Evolutionary conservation across 164 flowering plant genomes (phyloP).

Genomic region (Piper betle): DNA sequence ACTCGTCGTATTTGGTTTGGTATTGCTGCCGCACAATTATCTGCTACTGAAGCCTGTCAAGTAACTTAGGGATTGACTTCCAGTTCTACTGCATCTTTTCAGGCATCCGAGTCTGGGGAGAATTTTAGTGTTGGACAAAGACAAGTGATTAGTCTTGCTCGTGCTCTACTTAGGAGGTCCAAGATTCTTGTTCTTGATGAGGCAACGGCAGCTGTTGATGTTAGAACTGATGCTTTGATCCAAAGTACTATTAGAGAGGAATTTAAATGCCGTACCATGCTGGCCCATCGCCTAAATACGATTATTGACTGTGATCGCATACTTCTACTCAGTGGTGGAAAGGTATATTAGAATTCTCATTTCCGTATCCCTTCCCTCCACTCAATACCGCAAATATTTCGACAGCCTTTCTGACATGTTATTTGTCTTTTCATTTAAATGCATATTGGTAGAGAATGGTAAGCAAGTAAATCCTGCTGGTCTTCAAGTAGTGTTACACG

Average conservation of each 20-base stretch:
- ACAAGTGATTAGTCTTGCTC: conserved; percentile 89
- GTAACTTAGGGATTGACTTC: too few species aligned
- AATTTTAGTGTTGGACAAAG: conserved; percentile 99
- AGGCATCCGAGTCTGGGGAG: too few species aligned
- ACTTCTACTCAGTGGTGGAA: conserved; percentile 83
- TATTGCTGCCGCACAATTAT: too few species aligned
- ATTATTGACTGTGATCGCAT: conserved; percentile 88
- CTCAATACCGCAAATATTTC: background rate
- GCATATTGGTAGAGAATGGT: too few species aligned
- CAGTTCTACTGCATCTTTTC: too few species aligned
- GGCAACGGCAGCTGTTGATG: conserved; percentile 99
- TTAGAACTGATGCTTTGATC: conserved; percentile 95
- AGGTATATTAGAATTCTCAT: conserved; percentile 50
- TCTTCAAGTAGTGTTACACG: too few species aligned
- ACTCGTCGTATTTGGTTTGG: too few species aligned
- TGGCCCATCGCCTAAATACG: conserved; percentile 94
- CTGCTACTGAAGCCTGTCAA: too few species aligned
- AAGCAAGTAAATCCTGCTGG: too few species aligned
- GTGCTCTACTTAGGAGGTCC: conserved; percentile 86
- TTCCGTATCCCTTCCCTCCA: conserved; percentile 1
- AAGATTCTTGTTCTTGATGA: conserved; percentile 99
- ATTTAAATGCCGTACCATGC: conserved; percentile 92
- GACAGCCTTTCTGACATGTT: background rate
- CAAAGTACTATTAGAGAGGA: conserved; percentile 97
- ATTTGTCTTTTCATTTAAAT: background rate